These are phyloP conservation scores for Neurospora cerealis DNA, from an alignment of 495 filamentous ascomycete genomes.

Conservation along the genomic window DNA sequence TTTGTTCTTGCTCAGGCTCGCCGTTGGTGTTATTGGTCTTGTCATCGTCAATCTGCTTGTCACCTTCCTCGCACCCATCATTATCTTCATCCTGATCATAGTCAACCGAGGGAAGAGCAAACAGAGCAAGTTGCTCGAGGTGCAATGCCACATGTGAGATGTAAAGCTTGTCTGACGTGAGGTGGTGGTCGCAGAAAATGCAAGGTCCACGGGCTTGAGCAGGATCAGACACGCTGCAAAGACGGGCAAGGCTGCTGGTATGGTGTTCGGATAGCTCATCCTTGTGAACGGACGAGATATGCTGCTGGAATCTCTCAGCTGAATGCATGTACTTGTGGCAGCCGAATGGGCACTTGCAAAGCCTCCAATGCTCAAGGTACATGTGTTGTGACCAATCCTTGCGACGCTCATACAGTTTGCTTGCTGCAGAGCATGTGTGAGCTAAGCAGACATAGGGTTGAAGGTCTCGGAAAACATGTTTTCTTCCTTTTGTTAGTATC, in stretches of 20 bases:
- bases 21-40: too few relatives aligned
- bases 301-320: not conserved
- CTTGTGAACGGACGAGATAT: not conserved
- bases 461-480: too few relatives aligned
- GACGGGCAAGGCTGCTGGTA: not conserved
- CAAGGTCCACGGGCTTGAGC: not conserved
- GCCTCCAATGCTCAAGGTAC: not conserved
- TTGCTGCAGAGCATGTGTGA: not conserved
- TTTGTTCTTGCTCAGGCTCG: too few relatives aligned
- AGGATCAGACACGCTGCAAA: not conserved
- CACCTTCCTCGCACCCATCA: not conserved
- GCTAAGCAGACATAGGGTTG: too few relatives aligned
- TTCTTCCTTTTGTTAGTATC: too few relatives aligned
- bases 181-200: not conserved
- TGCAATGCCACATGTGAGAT: not conserved
- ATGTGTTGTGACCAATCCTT: not conserved
- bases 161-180: not conserved
- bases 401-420: too few relatives aligned
- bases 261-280: not conserved
- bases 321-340: not conserved
- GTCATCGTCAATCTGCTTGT: not conserved
- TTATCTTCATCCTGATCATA: not conserved
- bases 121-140: not conserved
- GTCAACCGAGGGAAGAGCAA: not conserved
- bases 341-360: not conserved